These are phyloP conservation scores for Penicilliopsis zonata DNA, from an alignment of 495 filamentous ascomycete species.

Conservation along the genomic window DNA sequence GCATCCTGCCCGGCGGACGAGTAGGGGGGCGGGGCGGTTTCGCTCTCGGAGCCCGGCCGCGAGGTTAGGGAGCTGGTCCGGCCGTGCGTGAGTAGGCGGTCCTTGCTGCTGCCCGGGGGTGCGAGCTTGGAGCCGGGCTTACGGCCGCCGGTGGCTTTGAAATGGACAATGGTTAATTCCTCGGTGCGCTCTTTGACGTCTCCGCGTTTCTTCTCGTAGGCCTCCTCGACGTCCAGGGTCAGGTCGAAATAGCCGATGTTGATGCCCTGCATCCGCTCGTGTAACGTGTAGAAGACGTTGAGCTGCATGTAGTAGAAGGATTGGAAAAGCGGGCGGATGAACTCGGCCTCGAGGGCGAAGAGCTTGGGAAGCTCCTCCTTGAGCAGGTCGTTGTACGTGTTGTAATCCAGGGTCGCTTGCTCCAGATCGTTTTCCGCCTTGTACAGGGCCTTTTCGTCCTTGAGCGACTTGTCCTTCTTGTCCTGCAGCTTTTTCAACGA, in stretches of 20 bases:
- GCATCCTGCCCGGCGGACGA: slow-evolving; percentile 25
- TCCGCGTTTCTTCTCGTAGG: slow-evolving; percentile 78
- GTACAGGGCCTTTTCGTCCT: slow-evolving; percentile 96
- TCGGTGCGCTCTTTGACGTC: slow-evolving; percentile 75
- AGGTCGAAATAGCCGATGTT: slow-evolving; percentile 98
- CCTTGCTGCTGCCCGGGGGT: slow-evolving; percentile 23
- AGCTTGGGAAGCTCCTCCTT: slow-evolving; percentile 93
- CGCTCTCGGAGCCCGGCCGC: slow-evolving; percentile 35
- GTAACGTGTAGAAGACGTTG: slow-evolving; percentile 97
- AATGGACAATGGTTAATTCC: slow-evolving; percentile 65
- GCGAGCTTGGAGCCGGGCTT: slow-evolving; percentile 37
- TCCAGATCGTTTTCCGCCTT: slow-evolving; percentile 91
- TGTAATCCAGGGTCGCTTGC: slow-evolving; percentile 85
- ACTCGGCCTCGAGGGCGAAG: slow-evolving; percentile 86
- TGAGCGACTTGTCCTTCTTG: slow-evolving; percentile 91
- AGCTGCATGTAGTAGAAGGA: slow-evolving; percentile 99
- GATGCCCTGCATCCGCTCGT: slow-evolving; percentile 93
- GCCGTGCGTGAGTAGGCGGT: slow-evolving; percentile 10
- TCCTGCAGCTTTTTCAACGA: slow-evolving; percentile 89
- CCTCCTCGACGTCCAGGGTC: slow-evolving; percentile 76
- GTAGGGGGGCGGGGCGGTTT: slow-evolving; percentile 64
- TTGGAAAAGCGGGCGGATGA: slow-evolving; percentile 95
- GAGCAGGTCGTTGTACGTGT: slow-evolving; percentile 92
- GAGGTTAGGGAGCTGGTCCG: slow-evolving; percentile 21
- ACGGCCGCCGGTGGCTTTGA: slow-evolving; percentile 66